Conservation (phyloP, 2,329 filamentous ascomycete species). For the Gremmenia infestans region DNA sequence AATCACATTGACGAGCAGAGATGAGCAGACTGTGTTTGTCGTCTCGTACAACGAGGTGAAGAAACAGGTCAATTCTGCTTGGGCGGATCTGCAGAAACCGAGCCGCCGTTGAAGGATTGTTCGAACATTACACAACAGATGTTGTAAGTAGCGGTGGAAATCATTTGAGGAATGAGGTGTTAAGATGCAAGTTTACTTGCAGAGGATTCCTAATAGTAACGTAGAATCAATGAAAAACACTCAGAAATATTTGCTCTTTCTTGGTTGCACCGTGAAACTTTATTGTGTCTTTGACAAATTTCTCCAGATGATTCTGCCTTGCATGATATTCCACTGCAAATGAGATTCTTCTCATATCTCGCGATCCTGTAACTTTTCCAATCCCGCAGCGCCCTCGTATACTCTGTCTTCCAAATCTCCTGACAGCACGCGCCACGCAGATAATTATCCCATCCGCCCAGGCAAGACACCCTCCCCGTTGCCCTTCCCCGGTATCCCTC, state of each 20-base stretch:
- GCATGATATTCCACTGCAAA: too few species aligned
- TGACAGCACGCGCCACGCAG: too few species aligned
- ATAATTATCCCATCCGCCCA: too few species aligned
- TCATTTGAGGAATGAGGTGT: background rate
- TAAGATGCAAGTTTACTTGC: background rate
- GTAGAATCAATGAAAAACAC: constrained; percentile 10
- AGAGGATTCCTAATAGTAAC: background rate
- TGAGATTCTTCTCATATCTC: too few species aligned
- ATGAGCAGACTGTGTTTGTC: constrained; percentile 84
- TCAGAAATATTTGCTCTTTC: constrained; percentile 1
- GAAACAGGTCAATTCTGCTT: constrained; percentile 54
- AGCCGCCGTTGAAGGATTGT: background rate
- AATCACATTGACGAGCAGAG: constrained; percentile 78
- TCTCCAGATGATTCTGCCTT: background rate
- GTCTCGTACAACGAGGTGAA: constrained; percentile 88
- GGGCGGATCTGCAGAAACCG: constrained; percentile 45
- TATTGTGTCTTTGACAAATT: background rate
- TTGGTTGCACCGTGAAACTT: background rate
- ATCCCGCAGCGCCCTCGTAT: too few species aligned
- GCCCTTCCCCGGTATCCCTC: background rate
- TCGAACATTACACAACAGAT: background rate
- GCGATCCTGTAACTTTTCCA: too few species aligned
- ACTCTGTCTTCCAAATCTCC: too few species aligned
- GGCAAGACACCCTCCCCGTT: too few species aligned
- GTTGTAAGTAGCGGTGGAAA: background rate